These are phyloP conservation scores for Cladochytrium replicatum DNA, from an alignment of 192 early-diverging fungal genomes.

Conservation along the genomic window DNA sequence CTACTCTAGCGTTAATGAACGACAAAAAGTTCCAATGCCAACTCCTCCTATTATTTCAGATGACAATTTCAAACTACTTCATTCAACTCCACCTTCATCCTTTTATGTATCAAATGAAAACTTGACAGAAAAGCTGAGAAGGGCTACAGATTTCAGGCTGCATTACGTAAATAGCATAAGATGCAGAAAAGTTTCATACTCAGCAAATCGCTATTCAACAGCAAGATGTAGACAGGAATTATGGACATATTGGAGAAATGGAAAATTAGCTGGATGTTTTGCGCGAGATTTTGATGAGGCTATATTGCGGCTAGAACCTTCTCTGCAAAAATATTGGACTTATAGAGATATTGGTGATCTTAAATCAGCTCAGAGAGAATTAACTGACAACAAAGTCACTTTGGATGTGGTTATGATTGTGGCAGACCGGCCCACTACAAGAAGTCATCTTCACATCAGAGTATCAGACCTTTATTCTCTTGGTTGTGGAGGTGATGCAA, in stretches of 20 bases:
- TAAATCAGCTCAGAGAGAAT: conserved; percentile 4
- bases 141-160: too few relatives aligned
- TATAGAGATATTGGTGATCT: conserved; percentile 21
- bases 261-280: conserved; percentile 28
- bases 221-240: too few relatives aligned
- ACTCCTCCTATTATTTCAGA: conserved; percentile 21
- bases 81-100: conserved; percentile 6
- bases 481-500: conserved; percentile 27
- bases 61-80: conserved; percentile 17
- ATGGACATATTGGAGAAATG: conserved; percentile 28
- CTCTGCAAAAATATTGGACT: conserved; percentile 22
- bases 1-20: not conserved
- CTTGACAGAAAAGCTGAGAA: too few relatives aligned
- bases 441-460: conserved; percentile 26
- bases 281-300: conserved; percentile 33
- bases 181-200: too few relatives aligned
- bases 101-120: too few relatives aligned
- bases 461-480: conserved; percentile 28
- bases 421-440: conserved; percentile 19
- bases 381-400: conserved; percentile 13
- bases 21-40: conserved; percentile 3
- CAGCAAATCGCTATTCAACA: too few relatives aligned
- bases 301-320: conserved; percentile 23
- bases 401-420: conserved; percentile 16
- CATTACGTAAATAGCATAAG: too few relatives aligned